Evolutionary conservation across 805 yeast genomes (phyloP), one percentile per base, ranked within the genome.

Genomic region (Candida gorgasii): DNA sequence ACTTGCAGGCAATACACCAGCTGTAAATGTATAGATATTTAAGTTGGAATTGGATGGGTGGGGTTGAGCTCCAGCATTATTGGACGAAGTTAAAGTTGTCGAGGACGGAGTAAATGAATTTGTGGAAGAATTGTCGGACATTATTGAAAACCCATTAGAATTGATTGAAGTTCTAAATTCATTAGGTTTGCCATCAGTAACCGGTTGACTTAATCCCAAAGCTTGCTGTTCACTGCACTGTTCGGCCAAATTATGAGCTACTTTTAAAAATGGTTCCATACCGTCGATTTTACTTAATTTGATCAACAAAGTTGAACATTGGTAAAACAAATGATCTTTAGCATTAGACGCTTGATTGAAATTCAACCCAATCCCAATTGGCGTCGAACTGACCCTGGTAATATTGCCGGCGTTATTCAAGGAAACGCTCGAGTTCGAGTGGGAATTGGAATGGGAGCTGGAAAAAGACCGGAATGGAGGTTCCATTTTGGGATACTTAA

Each of bases 1-100:
- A 49, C 77, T 80, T 4, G 86, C 86, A 3, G 92, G 95, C 33
- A 83, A 71, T 12, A 84, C 82, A 20, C 95, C 95, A 46, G 85
- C 86, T 36, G 85, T 79, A 63, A 80, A 86, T 5, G 89, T 86
- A 54, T 67, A 69, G 34, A 78, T 58, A 42, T 72, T 71, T 24
- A 40, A 13, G 49, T 64, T 72, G 5, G 38, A 12, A 33, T 26
- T 36, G 11, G 45, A 37, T 32, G 44, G 51, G 46, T 26, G 33
- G 11, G 37, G 32, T 12, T 39, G 33, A 22, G 64, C 56, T 8
- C 26, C 31, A n/a, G 46, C 57, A 45, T 49, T 57, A 32, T 18
- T 37, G 40, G 49, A 46, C 12, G 26, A 15, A 5, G 41, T 22
- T 14, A 15, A 13, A 17, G 45, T 57, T 12, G 39, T 24, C 5